Conservation (phyloP, 139 green algal genomes). For the Tetradesmus lagerheimii region DNA sequence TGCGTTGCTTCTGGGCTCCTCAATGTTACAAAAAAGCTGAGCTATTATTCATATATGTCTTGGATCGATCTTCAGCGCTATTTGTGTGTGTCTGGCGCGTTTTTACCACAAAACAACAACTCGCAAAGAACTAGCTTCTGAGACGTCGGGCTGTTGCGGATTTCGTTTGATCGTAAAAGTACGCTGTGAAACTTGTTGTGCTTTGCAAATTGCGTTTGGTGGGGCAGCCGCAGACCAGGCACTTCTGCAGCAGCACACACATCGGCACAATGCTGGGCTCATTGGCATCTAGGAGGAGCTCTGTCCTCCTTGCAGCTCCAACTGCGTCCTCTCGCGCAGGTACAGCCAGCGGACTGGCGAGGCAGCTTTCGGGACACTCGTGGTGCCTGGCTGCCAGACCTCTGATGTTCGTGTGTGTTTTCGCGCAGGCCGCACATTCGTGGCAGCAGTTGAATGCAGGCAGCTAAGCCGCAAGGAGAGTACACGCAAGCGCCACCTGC, state of each 20-base stretch:
- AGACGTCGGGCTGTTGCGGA: background rate
- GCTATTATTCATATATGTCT: too few species aligned
- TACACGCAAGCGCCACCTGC: slow-evolving; percentile 70
- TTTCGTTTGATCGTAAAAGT: too few species aligned
- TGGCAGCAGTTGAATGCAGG: slow-evolving; percentile 30
- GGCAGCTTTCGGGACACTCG: background rate
- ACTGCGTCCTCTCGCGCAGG: background rate
- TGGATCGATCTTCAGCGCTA: too few species aligned
- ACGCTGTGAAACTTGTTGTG: background rate
- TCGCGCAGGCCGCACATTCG: slow-evolving; percentile 44
- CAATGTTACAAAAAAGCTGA: too few species aligned
- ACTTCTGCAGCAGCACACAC: background rate
- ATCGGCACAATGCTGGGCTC: slow-evolving; percentile 43
- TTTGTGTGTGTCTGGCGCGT: background rate
- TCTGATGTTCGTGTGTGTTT: background rate
- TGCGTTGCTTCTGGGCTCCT: too few species aligned
- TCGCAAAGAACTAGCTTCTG: background rate
- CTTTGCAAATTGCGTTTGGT: background rate
- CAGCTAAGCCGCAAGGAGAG: slow-evolving; percentile 50
- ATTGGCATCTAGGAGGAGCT: slow-evolving; percentile 33
- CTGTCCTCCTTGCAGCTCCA: slow-evolving; percentile 34
- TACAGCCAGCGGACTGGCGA: background rate
- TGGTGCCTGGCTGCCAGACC: background rate
- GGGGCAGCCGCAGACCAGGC: background rate
- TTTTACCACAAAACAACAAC: background rate